Evolutionary conservation across 148 eudicot genomes (phyloP).

Genomic region (Euryodendron excelsum): DNA sequence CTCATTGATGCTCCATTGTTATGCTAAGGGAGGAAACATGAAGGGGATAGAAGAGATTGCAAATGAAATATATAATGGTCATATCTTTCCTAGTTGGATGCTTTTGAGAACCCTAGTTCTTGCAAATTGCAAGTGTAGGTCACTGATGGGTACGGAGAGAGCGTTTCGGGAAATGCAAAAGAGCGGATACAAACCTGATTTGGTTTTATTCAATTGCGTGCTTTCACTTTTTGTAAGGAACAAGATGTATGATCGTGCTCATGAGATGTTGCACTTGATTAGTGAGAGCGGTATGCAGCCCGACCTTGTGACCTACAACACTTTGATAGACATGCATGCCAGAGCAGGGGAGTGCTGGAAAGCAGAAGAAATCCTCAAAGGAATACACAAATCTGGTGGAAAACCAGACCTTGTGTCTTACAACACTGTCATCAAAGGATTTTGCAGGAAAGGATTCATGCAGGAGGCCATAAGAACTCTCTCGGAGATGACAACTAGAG

Average conservation of each 20-base stretch:
- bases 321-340: slow-evolving; percentile 87
- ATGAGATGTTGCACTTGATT: slow-evolving; percentile 49
- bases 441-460: slow-evolving; percentile 80
- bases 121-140: slow-evolving; percentile 64
- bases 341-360: slow-evolving; percentile 79
- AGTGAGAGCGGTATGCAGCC: slow-evolving; percentile 63
- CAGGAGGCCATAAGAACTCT: slow-evolving; percentile 70
- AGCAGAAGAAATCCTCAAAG: slow-evolving; percentile 69
- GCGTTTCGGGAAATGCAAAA: slow-evolving; percentile 61
- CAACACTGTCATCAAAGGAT: slow-evolving; percentile 87
- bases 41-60: slow-evolving; percentile 64
- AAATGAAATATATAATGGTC: slow-evolving; percentile 56
- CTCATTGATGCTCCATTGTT: slow-evolving; percentile 72
- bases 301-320: slow-evolving; percentile 76
- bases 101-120: slow-evolving; percentile 72
- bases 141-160: slow-evolving; percentile 71
- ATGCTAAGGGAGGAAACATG: slow-evolving; percentile 65
- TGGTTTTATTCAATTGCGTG: slow-evolving; percentile 79
- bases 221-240: slow-evolving; percentile 72
- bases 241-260: slow-evolving; percentile 68
- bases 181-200: slow-evolving; percentile 74
- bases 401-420: slow-evolving; percentile 82
- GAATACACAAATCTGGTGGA: slow-evolving; percentile 41
- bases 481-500: slow-evolving; percentile 70
- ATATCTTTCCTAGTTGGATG: slow-evolving; percentile 80